phyloP scores from a whole-genome alignment of 495 filamentous ascomycete species.

The Staphylotrichum longicolle region DNA sequence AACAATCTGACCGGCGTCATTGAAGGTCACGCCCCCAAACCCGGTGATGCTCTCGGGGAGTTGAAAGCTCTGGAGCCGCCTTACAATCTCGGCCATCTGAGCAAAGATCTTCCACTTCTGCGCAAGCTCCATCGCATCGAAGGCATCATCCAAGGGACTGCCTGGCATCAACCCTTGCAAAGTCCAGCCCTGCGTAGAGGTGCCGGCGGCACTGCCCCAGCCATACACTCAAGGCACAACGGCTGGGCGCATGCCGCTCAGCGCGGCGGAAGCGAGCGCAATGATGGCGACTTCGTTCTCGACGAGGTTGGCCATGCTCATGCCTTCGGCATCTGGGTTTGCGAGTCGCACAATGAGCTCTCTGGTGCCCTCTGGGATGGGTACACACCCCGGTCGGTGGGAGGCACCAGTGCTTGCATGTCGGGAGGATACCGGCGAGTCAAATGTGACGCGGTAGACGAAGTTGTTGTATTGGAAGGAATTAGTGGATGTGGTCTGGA shows the following conservation, averaged over 20 bases:
- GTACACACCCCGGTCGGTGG: not conserved
- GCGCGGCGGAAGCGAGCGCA: conserved; percentile 3
- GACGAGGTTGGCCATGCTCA: conserved; percentile 7
- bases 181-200: conserved; percentile 16
- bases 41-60: not conserved
- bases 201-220: conserved; percentile 7
- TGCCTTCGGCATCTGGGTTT: conserved; percentile 5
- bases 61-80: conserved; percentile 8
- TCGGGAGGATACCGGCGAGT: not conserved
- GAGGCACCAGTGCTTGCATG: not conserved
- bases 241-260: conserved; percentile 5
- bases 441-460: conserved; percentile 33
- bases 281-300: conserved; percentile 18
- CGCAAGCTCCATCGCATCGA: not conserved
- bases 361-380: conserved; percentile 8
- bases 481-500: too few relatives aligned
- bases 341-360: conserved; percentile 14
- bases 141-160: not conserved
- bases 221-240: conserved; percentile 13
- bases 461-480: conserved; percentile 23
- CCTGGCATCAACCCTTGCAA: conserved; percentile 11
- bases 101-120: conserved; percentile 1
- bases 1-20: not conserved
- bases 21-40: conserved; percentile 2
- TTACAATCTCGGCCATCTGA: conserved; percentile 13